These are phyloP conservation scores for Malus domestica DNA, from an alignment of 306 rosid species.

Conservation along the genomic window ASM211411v1 NC_041801.1:27735501-27736000, in stretches of 20 bases:
- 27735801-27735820: not conserved
- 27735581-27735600: not conserved
- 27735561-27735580: no score
- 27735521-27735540: no score
- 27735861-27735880: not conserved
- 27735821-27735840: not conserved
- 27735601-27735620: not conserved
- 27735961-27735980: not conserved
- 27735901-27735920: no score
- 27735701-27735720: not conserved
- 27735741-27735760: not conserved
- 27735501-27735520: no score
- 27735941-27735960: not conserved
- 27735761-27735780: no score
- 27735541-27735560: no score
- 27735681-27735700: not conserved
- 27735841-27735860: not conserved
- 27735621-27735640: not conserved
- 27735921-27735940: not conserved
- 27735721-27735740: not conserved
- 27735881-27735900: no score
- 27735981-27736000: not conserved
- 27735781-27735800: not conserved
- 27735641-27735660: not conserved
- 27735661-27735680: not conserved